Evolutionary conservation across 805 yeast species (phyloP), one percentile per base, ranked within the genome.

Genomic region (Teunomyces aglyptinius): DNA sequence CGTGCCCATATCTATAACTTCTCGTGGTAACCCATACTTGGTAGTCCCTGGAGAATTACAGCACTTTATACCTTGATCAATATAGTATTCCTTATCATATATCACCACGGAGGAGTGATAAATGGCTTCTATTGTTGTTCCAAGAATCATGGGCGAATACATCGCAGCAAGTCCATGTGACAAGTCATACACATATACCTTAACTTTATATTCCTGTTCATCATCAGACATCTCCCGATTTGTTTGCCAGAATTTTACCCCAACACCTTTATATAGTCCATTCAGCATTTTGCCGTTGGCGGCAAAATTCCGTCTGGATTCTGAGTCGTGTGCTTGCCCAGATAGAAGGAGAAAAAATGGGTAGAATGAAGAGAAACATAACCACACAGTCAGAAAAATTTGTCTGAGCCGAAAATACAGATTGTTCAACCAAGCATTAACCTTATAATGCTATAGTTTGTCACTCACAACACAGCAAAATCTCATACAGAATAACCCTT

Each of bases 101-200:
- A 77, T 70, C 8, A 81, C 81, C 1, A 82, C 77, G 2, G 81
- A 73, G 0, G 88, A 83, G 59, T 83, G 89, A 71, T 83, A 85
- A 5, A 83, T 74, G 11, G 88, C 89, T 24, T 83, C 86, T 6
- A 81, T 58, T 6, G 60, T 55, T n/a, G 63, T 56, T 4, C 88
- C 89, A 1, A 83, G 60, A 6, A 83, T 55, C 61, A 71, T 69
- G 13, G 70, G 75, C 4, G 84, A 70, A 53, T 77, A 68, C 16
- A 68, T 54, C 8, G 74, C 68, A 4, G 89, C 89, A 49, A 83
- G 58, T 0, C 89, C 89, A 26, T 68, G 73, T 1, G 86, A 79
- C 16, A 83, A 71, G 53, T 83, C 89, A 54, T 83, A 83, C 8
- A 83, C 84, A 55, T 80, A 77, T 3, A 82, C 74, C 52, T 78